These are phyloP conservation scores for Hymenochaete sp. DNA, from an alignment of 1,284 basidiomycete genomes.

Conservation along the genomic window DNA sequence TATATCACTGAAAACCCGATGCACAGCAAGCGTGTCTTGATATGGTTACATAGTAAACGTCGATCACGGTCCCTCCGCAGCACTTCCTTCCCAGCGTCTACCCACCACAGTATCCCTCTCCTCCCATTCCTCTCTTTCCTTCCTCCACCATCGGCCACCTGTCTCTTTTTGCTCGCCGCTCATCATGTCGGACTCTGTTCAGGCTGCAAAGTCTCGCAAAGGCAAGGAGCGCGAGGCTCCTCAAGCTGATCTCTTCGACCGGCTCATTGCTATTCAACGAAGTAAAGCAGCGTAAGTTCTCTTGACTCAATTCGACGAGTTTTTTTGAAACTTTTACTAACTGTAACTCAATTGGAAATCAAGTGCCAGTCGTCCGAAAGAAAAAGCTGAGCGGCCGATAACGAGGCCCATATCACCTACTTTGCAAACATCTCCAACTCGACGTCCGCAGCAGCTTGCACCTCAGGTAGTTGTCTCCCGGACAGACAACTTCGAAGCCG, in stretches of 20 bases:
- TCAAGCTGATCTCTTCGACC: slow-evolving; percentile 56
- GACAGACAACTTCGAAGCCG: slow-evolving; percentile 41
- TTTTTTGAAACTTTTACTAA: slow-evolving; percentile 19
- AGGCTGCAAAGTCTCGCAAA: slow-evolving; percentile 20
- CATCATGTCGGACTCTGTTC: slow-evolving; percentile 10
- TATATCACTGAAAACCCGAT: no score
- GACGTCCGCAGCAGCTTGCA: slow-evolving; percentile 27
- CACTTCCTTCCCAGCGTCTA: slow-evolving; percentile 3
- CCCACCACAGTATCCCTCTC: slow-evolving; percentile 9
- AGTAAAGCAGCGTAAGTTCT: slow-evolving; percentile 48
- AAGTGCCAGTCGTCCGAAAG: slow-evolving; percentile 39
- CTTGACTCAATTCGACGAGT: neutral
- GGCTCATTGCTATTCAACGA: slow-evolving; percentile 55
- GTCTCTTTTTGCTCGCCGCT: neutral
- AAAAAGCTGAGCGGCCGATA: slow-evolving; percentile 37
- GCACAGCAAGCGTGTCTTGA: no score
- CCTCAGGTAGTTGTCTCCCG: slow-evolving; percentile 31
- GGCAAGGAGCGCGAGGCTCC: slow-evolving; percentile 31
- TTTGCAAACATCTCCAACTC: slow-evolving; percentile 25
- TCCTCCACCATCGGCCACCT: neutral
- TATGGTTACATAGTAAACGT: neutral
- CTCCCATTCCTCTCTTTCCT: slow-evolving; percentile 2
- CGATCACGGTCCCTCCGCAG: slow-evolving; percentile 9
- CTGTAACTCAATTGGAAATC: slow-evolving; percentile 7
- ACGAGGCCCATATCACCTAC: slow-evolving; percentile 25